Percentiles rank a stretch among this genome's conserved stretches.
Evolutionary conservation across 1,284 basidiomycete genomes (phyloP).

Genomic region (Ceratobasidium sp.): DNA sequence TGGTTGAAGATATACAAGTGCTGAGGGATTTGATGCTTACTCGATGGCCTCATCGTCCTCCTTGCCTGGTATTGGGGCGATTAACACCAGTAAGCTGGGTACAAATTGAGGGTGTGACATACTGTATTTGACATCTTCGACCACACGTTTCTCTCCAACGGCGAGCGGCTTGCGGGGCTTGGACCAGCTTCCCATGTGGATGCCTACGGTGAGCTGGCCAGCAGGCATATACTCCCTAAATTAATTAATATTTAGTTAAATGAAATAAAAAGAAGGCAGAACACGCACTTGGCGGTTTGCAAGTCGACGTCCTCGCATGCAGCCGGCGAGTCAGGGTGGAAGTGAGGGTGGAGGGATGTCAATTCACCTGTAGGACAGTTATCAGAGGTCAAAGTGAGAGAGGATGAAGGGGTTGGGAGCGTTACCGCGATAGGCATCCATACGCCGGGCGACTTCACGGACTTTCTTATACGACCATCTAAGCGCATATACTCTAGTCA

Average conservation of each 20-base stretch:
- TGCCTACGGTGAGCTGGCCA: constrained; percentile 69
- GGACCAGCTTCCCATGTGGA: constrained; percentile 80
- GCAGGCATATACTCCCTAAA: constrained; percentile 40
- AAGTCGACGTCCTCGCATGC: constrained; percentile 74
- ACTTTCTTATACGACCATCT: constrained; percentile 80
- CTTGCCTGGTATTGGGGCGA: constrained; percentile 60
- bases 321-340: constrained; percentile 76
- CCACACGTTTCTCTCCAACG: constrained; percentile 64
- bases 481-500: not conserved
- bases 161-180: constrained; percentile 68
- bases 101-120: not conserved
- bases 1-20: not conserved
- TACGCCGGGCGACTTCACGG: constrained; percentile 76
- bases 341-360: constrained; percentile 78
- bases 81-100: not conserved
- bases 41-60: constrained; percentile 77
- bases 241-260: not conserved
- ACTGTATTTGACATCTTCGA: constrained; percentile 68
- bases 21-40: constrained; percentile 50
- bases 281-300: constrained; percentile 72
- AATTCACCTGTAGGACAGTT: constrained; percentile 63
- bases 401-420: constrained; percentile 3
- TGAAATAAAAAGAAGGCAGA: constrained; percentile 48
- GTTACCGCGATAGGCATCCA: constrained; percentile 66
- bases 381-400: not conserved